Evolutionary conservation across 2,329 filamentous ascomycete species (phyloP).

Genomic region (Colletotrichum nymphaeae): DNA sequence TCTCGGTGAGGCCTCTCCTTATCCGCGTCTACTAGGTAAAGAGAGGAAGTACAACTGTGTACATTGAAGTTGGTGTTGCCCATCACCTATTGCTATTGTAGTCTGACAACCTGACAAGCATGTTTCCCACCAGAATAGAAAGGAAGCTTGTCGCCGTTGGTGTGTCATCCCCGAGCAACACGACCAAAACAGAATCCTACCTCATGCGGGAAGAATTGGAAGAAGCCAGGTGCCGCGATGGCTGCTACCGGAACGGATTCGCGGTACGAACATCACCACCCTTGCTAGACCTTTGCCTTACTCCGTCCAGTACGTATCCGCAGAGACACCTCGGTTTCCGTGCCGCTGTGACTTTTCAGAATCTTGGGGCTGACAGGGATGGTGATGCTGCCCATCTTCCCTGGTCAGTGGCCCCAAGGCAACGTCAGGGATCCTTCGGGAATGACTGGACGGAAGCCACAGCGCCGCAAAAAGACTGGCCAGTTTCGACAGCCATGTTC

Average conservation of each 20-base stretch:
- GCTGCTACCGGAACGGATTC: background rate
- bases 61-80: background rate
- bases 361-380: slow-evolving; percentile 13
- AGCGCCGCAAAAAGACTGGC: background rate
- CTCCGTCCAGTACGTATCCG: background rate
- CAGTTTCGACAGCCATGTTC: background rate
- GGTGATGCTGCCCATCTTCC: background rate
- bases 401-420: slow-evolving; percentile 1
- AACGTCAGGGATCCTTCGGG: slow-evolving; percentile 10
- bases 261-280: background rate
- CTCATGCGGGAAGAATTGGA: slow-evolving; percentile 11
- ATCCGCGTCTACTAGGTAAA: too few species aligned
- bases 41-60: background rate
- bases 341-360: slow-evolving; percentile 7
- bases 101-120: background rate
- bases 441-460: slow-evolving; percentile 13
- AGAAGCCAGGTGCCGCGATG: background rate
- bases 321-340: background rate
- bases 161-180: slow-evolving; percentile 8
- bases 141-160: background rate
- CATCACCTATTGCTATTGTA: background rate
- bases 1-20: background rate
- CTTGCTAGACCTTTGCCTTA: too few species aligned
- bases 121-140: background rate
- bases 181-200: slow-evolving; percentile 1